Base-by-base conservation (phyloP, 352 stramenopile species). In the Plasmopara muralis region DNA sequence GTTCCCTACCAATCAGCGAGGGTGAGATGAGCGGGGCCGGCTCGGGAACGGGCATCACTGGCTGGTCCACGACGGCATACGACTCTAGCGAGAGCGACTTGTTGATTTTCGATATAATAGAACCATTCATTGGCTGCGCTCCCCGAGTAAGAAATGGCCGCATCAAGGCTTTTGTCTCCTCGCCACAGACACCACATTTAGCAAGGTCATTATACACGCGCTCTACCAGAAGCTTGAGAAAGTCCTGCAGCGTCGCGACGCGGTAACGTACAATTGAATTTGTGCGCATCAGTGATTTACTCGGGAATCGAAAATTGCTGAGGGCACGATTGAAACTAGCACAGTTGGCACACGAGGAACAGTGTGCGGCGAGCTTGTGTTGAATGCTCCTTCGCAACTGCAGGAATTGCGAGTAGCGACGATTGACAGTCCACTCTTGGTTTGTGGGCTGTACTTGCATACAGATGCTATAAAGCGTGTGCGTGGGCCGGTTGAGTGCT, bases 381-480 rank as follows among this genome's bases (percentile, higher is more conserved):
- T 86, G 64, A 43, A 92, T 58, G 45, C 87, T 77, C 47, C 83
- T 81, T 49, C 71, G 74, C 13, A 89, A 72, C 68, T 85, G 72
- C 53, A 90, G 70, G 62, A 92, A 92, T 68, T 92, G 82, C 53
- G 82, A 92, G 62, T 92, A 92, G 43, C 82, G 82, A 20, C 82
- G 79, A 57, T 92, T 92, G 37, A 92, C 80, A 0, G 79, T 88
- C 82, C 82, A 92, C 50, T 92, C 82, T 53, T 89, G 75, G 42
- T 67, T 64, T 13, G 77, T 87, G 35, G 81, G 79, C 60, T 92
- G 79, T 53, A 92, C 82, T 20, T 68, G 57, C 72, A 89, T 82
- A 55, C 72, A 88, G 53, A 92, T 86, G 62, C 79, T 88, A 65
- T 92, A 92, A 29, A 92, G 68, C 52, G 82, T 92, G 64, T 92